Evolutionary conservation across 805 yeast genomes (phyloP).

Genomic region (Lipomyces sp.): DNA sequence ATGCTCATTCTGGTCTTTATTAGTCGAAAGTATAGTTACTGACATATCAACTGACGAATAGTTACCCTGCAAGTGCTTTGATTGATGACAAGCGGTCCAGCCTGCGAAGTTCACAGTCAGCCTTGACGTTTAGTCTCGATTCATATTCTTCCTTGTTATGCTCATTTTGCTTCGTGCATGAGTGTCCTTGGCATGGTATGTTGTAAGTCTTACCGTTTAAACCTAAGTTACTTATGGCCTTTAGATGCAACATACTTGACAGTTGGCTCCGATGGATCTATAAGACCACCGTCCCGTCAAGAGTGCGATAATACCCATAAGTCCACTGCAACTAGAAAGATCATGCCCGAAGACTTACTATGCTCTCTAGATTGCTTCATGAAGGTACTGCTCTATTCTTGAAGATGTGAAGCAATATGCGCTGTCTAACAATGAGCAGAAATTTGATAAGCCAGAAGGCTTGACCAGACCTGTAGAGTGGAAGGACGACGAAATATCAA

Average conservation of each 20-base stretch:
- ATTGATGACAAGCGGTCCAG: conserved; percentile 30
- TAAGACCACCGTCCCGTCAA: conserved; percentile 15
- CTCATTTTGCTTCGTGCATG: conserved; percentile 33
- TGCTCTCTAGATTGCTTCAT: conserved; percentile 28
- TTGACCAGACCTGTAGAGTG: conserved; percentile 10
- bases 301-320: conserved; percentile 14
- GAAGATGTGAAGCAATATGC: not conserved
- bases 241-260: conserved; percentile 22
- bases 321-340: conserved; percentile 18
- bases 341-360: conserved; percentile 25
- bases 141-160: conserved; percentile 34
- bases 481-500: conserved; percentile 30
- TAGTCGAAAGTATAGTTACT: not conserved
- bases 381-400: conserved; percentile 14
- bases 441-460: conserved; percentile 3
- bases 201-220: not conserved
- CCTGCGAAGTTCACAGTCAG: conserved; percentile 25
- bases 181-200: conserved; percentile 37
- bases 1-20: not conserved
- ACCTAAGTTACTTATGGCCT: not conserved
- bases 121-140: conserved; percentile 23
- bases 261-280: conserved; percentile 16
- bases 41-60: not conserved
- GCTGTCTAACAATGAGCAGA: not conserved
- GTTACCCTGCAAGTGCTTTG: conserved; percentile 23